Evolutionary conservation across 2,329 filamentous ascomycete species (phyloP), one percentile per base, ranked within the genome.

Genomic region (Pseudogymnoascus verrucosus): DNA sequence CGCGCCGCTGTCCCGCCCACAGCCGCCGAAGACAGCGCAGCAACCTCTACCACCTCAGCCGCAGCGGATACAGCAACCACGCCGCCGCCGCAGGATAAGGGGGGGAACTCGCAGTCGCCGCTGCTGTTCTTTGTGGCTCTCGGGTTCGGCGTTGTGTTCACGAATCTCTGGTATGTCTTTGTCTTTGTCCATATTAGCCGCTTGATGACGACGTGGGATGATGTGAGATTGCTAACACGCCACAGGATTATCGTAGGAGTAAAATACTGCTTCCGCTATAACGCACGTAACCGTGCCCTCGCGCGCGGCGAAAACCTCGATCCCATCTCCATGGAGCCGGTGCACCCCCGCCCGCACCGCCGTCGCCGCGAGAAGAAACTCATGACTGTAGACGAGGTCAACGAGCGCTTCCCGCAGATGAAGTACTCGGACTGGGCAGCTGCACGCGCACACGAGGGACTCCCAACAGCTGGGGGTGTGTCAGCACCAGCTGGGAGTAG

Each of bases 321-420:
- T 67, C 90, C 89, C 14, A 96, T 99, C 72, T 92, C 92, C 67
- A 80, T 99, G 68, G 85, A 93, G 64, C 84, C 88, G 64, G 92
- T 98, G 84, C 90, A 91, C 64, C 77, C 74, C 14, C 80, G 91
- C 65, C 89, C 91, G 61, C 93, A 95, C 74, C 86, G 95, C 64
- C 85, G 93, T 71, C 85, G 93, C 68, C 86, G 93, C 65, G 95
- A 99, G 77, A 99, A 99, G 86, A 99, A 97, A 76, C 77, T 99
- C 69, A 98, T 99, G 95, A 90, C 90, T 1, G 97, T 98, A 87
- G 95, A 99, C 66, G 95, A 99, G 77, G 95, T 99, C 67, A 98
- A 99, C 74, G 92, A 96, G 69, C 91, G 96, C 70, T 99, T 99
- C 71, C 93, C 95, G 0, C 86, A 97, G 78, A 88, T 87, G 70